phyloP scores from a whole-genome alignment of 148 eudicot genomes.

The Spergularia marina region DNA sequence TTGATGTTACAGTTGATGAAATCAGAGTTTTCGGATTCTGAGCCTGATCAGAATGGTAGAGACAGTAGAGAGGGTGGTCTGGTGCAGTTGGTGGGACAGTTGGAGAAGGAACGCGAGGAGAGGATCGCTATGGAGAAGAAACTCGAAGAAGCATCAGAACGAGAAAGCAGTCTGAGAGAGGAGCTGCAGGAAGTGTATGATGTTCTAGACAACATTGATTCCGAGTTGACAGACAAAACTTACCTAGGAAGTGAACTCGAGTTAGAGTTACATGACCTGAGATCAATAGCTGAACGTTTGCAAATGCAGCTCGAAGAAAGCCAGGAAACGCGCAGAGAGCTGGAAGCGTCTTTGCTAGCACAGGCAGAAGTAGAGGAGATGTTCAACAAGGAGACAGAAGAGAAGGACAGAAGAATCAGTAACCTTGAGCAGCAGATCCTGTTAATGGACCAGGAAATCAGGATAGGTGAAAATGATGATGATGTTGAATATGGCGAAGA shows the following conservation, averaged over 20 bases:
- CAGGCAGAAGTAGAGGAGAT: conserved; percentile 59
- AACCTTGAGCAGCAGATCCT: conserved; percentile 46
- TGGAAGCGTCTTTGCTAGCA: conserved; percentile 73
- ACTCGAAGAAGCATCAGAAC: conserved; percentile 35
- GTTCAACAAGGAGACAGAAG: conserved; percentile 51
- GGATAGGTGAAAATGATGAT: conserved; percentile 23
- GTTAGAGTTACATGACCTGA: conserved; percentile 68
- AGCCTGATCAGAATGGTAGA: not conserved
- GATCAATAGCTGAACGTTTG: conserved; percentile 48
- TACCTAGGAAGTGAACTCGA: conserved; percentile 62
- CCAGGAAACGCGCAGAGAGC: conserved; percentile 46
- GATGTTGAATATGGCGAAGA: conserved; percentile 1
- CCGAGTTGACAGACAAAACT: conserved; percentile 53
- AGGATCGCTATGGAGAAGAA: conserved; percentile 38
- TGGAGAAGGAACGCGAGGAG: conserved; percentile 50
- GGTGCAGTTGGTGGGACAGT: conserved; percentile 35
- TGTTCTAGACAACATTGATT: conserved; percentile 46
- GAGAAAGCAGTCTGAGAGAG: conserved; percentile 27
- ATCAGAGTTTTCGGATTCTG: conserved; percentile 36
- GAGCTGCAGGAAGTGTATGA: conserved; percentile 41
- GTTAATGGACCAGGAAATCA: conserved; percentile 28
- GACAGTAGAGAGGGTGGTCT: conserved; percentile 26
- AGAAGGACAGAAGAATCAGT: conserved; percentile 39
- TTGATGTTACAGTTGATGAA: conserved; percentile 47
- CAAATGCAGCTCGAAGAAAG: conserved; percentile 46